Evolutionary conservation across 345 rosid species (phyloP).

Genomic region (Nephelium lappaceum): DNA sequence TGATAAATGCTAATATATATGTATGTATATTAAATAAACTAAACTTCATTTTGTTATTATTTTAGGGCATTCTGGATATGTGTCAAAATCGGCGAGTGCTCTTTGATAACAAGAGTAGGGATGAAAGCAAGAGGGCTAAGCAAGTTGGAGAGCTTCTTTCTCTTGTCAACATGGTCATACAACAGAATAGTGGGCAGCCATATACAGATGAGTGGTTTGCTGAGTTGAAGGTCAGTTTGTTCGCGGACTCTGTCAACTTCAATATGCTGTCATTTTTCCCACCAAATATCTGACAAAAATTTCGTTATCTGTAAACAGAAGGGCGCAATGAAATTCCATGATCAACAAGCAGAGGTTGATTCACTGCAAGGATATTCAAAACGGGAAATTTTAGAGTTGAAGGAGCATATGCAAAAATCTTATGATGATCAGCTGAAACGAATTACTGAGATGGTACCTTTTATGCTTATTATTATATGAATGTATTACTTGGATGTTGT

Average conservation of each 20-base stretch:
- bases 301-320: slow-evolving; percentile 40
- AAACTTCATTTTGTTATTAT: neutral
- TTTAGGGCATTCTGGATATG: slow-evolving; percentile 63
- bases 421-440: slow-evolving; percentile 69
- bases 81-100: slow-evolving; percentile 65
- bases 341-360: slow-evolving; percentile 63
- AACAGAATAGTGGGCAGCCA: slow-evolving; percentile 69
- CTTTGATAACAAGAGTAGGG: slow-evolving; percentile 82
- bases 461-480: neutral
- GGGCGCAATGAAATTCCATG: slow-evolving; percentile 67
- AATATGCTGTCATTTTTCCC: neutral
- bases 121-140: slow-evolving; percentile 50
- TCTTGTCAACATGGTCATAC: slow-evolving; percentile 53
- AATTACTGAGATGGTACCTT: slow-evolving; percentile 65
- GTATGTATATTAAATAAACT: neutral
- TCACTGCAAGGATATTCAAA: slow-evolving; percentile 61
- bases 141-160: slow-evolving; percentile 72
- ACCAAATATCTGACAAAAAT: neutral
- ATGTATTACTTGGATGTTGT: neutral
- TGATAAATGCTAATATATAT: neutral
- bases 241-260: neutral
- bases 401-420: slow-evolving; percentile 59
- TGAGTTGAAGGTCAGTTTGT: slow-evolving; percentile 57
- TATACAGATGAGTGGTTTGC: slow-evolving; percentile 73
- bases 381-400: slow-evolving; percentile 54